These are phyloP conservation scores for Usnea hakonensis DNA, from an alignment of 495 filamentous ascomycete genomes.

Conservation along the genomic window DNA sequence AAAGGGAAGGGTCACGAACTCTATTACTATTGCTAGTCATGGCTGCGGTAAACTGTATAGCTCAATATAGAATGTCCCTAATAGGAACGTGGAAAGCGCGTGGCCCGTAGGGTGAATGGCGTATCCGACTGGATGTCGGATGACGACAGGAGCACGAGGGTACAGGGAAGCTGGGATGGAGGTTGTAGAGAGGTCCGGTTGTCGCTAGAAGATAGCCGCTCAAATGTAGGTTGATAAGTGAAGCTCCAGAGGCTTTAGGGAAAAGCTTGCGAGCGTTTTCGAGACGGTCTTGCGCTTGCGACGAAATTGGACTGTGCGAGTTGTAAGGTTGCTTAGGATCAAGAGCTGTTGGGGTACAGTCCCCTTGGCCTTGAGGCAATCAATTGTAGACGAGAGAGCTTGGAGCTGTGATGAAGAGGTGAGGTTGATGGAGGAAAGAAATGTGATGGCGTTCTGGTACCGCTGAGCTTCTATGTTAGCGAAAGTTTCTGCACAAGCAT, in stretches of 20 bases:
- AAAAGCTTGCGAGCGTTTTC: not conserved
- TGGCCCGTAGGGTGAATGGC: constrained; percentile 8
- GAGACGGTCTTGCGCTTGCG: constrained; percentile 14
- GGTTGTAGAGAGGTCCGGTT: constrained; percentile 13
- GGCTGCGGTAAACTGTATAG: constrained; percentile 15
- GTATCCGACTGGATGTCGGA: constrained; percentile 15
- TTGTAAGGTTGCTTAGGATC: not conserved
- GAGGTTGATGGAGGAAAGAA: not conserved
- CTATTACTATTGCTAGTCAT: constrained; percentile 24
- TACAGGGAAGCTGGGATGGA: constrained; percentile 3
- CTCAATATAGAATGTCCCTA: constrained; percentile 12
- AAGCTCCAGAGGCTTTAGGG: constrained; percentile 2
- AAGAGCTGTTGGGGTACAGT: not conserved
- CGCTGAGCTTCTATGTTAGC: constrained; percentile 8
- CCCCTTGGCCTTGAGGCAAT: not conserved
- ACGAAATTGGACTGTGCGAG: constrained; percentile 1
- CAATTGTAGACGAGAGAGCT: constrained; percentile 1
- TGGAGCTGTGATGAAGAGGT: not conserved
- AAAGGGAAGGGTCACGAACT: constrained; percentile 18
- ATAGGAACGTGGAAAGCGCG: constrained; percentile 14
- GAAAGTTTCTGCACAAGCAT: constrained; percentile 15
- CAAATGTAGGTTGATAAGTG: not conserved
- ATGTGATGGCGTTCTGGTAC: constrained; percentile 10
- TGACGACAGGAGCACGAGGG: constrained; percentile 6
- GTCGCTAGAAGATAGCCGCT: constrained; percentile 16